A percentile compares a stretch with the other conserved stretches of the same genome.
phyloP scores from a whole-genome alignment of 441 rosid species.

The Eruca vesicaria region DNA sequence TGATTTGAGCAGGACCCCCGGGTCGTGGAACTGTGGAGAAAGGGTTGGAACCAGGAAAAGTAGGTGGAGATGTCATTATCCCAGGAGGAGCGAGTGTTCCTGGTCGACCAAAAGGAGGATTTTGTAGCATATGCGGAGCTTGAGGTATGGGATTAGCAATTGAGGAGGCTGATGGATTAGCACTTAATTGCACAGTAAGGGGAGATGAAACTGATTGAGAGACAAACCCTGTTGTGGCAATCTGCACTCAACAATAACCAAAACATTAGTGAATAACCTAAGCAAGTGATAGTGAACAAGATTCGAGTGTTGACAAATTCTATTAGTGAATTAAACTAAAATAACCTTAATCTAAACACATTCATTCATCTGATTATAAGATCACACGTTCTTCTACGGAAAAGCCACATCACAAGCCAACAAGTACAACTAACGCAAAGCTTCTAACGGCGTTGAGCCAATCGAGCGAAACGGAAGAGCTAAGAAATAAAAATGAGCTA shows the following conservation, averaged over 20 bases:
- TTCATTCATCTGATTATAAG: background rate
- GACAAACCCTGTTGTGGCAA: slow-evolving; percentile 34
- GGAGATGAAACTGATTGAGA: slow-evolving; percentile 48
- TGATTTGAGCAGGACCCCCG: slow-evolving; percentile 43
- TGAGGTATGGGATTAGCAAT: slow-evolving; percentile 38
- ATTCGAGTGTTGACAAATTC: background rate
- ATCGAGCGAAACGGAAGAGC: background rate
- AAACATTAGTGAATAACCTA: slow-evolving; percentile 39
- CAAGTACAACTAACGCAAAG: background rate
- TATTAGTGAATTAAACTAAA: background rate
- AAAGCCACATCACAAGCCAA: background rate
- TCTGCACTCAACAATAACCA: slow-evolving; percentile 32
- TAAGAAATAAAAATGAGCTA: background rate
- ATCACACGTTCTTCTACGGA: background rate
- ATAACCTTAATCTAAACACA: background rate
- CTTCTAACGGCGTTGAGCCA: background rate
- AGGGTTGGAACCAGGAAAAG: slow-evolving; percentile 48
- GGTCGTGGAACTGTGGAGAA: slow-evolving; percentile 49
- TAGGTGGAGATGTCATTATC: slow-evolving; percentile 37
- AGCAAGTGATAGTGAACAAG: background rate
- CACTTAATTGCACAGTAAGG: slow-evolving; percentile 37
- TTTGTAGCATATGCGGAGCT: slow-evolving; percentile 38
- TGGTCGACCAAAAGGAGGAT: slow-evolving; percentile 46
- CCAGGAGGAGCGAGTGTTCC: slow-evolving; percentile 51
- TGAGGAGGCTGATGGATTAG: slow-evolving; percentile 34